phyloP scores from a whole-genome alignment of 208 protist genomes.

The Acanthamoeba triangularis region DNA sequence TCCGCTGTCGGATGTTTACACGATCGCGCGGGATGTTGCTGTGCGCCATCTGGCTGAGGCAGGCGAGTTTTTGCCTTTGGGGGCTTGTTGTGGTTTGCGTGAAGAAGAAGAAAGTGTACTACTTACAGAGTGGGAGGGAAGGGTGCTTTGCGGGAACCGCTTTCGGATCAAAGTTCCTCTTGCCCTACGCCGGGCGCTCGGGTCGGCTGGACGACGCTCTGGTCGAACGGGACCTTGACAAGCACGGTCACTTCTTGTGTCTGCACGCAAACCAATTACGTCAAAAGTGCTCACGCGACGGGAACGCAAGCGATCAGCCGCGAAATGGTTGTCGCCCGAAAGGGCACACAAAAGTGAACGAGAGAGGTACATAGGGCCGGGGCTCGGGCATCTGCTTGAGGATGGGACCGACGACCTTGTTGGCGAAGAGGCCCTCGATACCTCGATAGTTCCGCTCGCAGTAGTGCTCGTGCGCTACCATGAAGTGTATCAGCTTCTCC shows the following conservation, averaged over 20 bases:
- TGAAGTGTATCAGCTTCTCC: constrained; percentile 68
- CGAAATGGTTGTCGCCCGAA: not conserved
- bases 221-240: not conserved
- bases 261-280: not conserved
- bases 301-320: not conserved
- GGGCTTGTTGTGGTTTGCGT: too few relatives aligned
- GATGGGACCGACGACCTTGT: constrained; percentile 35
- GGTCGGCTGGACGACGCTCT: not conserved
- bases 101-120: too few relatives aligned
- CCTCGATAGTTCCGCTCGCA: constrained; percentile 56
- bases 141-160: not conserved
- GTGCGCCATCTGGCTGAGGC: too few relatives aligned
- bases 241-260: constrained; percentile 10
- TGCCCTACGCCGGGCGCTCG: not conserved
- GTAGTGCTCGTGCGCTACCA: constrained; percentile 31
- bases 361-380: not conserved
- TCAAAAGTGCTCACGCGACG: not conserved
- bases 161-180: not conserved
- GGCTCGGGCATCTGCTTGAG: constrained; percentile 39
- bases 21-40: too few relatives aligned
- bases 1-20: too few relatives aligned
- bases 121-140: not conserved
- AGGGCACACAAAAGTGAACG: too few relatives aligned
- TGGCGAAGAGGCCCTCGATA: constrained; percentile 55
- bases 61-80: too few relatives aligned